These are phyloP conservation scores for Pythium biforme DNA, from an alignment of 352 stramenopile species.

Conservation along the genomic window DNA sequence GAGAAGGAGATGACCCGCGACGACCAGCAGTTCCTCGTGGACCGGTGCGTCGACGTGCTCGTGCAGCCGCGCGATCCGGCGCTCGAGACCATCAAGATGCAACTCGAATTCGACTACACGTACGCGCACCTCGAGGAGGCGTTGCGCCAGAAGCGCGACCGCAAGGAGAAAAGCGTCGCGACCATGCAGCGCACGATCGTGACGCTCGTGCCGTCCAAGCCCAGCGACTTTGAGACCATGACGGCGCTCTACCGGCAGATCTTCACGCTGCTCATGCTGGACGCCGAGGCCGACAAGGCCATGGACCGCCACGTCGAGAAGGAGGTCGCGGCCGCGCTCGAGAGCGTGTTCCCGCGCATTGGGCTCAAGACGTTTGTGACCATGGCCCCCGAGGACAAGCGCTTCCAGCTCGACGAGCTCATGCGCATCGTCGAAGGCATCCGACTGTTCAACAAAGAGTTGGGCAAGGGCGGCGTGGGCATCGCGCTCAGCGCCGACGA, in stretches of 20 bases:
- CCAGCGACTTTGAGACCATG: conserved; percentile 89
- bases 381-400: conserved; percentile 89
- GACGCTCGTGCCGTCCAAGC: conserved; percentile 66
- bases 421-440: conserved; percentile 92
- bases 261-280: conserved; percentile 79
- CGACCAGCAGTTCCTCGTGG: conserved; percentile 73
- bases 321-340: conserved; percentile 88
- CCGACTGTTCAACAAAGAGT: conserved; percentile 91
- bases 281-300: conserved; percentile 36
- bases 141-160: conserved; percentile 53
- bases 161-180: conserved; percentile 54
- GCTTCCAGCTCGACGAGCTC: conserved; percentile 89
- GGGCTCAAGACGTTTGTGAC: conserved; percentile 93
- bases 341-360: conserved; percentile 94
- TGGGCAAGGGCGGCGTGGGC: conserved; percentile 84
- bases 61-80: conserved; percentile 74
- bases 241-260: conserved; percentile 91
- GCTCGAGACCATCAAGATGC: conserved; percentile 94
- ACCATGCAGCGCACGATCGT: conserved; percentile 78
- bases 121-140: conserved; percentile 86
- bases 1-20: conserved; percentile 71
- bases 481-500: conserved; percentile 63
- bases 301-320: conserved; percentile 78
- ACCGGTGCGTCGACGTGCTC: conserved; percentile 75
- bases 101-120: conserved; percentile 92